Conservation (phyloP, 2,329 filamentous ascomycete species). For the Aspergillus pseudoglaucus region DNA sequence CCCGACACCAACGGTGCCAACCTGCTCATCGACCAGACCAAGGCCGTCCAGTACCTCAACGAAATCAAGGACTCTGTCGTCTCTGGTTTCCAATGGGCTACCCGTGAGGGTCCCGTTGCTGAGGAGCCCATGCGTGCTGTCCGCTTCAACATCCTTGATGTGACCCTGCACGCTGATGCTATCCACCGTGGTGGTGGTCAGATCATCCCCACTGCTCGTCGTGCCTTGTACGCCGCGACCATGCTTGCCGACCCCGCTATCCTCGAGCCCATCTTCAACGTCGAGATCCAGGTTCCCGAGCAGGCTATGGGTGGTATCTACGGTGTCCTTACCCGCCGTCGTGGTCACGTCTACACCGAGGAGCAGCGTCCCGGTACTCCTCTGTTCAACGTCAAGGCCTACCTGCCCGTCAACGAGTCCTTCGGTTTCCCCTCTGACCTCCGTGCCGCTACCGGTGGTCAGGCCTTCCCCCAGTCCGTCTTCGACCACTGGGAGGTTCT, state of each 20-base stretch:
- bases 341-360: slow-evolving; percentile 99
- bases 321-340: slow-evolving; percentile 91
- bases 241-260: slow-evolving; percentile 88
- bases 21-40: slow-evolving; percentile 98
- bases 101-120: slow-evolving; percentile 91
- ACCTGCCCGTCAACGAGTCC: slow-evolving; percentile 92
- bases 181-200: slow-evolving; percentile 99
- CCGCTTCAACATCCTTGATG: slow-evolving; percentile 99
- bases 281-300: slow-evolving; percentile 99
- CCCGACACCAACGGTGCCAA: slow-evolving; percentile 97
- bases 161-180: slow-evolving; percentile 98
- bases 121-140: slow-evolving; percentile 97
- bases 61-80: slow-evolving; percentile 99
- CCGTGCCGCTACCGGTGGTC: slow-evolving; percentile 83
- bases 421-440: slow-evolving; percentile 99
- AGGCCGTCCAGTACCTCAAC: slow-evolving; percentile 99
- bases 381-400: slow-evolving; percentile 98
- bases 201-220: slow-evolving; percentile 94
- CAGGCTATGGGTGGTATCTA: slow-evolving; percentile 99
- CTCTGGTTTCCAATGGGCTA: slow-evolving; percentile 99
- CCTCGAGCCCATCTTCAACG: slow-evolving; percentile 95
- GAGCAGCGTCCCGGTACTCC: slow-evolving; percentile 97
- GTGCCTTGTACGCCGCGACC: slow-evolving; percentile 89
- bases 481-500: slow-evolving; percentile 99
- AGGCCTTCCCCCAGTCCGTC: slow-evolving; percentile 98